Evolutionary conservation across 352 stramenopile species (phyloP).

Genomic region (Pythium volutum): DNA sequence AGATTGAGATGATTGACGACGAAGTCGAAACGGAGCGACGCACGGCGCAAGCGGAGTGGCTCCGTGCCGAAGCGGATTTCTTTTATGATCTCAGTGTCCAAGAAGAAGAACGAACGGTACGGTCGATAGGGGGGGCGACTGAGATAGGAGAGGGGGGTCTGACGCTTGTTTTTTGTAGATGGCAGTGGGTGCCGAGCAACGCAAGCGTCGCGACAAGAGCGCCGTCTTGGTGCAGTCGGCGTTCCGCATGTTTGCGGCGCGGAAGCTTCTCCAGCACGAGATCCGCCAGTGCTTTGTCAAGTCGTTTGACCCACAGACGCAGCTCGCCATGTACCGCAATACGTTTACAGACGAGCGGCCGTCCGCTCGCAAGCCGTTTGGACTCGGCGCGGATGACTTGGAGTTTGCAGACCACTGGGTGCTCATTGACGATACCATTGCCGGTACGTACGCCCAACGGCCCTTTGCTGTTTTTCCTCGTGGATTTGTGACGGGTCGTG

Average conservation of each 20-base stretch:
- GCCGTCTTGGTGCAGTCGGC: conserved; percentile 49
- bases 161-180: conserved; percentile 33
- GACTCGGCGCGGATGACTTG: conserved; percentile 43
- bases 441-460: conserved; percentile 30
- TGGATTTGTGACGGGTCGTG: neutral
- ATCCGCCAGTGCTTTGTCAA: conserved; percentile 53
- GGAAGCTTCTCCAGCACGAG: conserved; percentile 44
- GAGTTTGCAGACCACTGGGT: conserved; percentile 60
- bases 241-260: conserved; percentile 53
- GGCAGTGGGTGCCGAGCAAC: conserved; percentile 37
- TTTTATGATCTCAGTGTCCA: conserved; percentile 42
- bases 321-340: conserved; percentile 53
- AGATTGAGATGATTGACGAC: conserved; percentile 47
- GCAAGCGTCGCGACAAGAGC: conserved; percentile 36
- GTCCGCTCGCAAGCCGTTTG: conserved; percentile 47
- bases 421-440: conserved; percentile 40
- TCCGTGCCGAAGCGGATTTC: conserved; percentile 48
- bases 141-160: too few species aligned
- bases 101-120: conserved; percentile 46
- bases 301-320: conserved; percentile 43
- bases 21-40: conserved; percentile 46
- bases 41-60: conserved; percentile 45
- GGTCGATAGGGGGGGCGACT: neutral
- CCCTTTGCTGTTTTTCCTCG: neutral
- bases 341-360: conserved; percentile 31